phyloP scores from a whole-genome alignment of 345 rosid species.

The Angophora floribunda region DNA sequence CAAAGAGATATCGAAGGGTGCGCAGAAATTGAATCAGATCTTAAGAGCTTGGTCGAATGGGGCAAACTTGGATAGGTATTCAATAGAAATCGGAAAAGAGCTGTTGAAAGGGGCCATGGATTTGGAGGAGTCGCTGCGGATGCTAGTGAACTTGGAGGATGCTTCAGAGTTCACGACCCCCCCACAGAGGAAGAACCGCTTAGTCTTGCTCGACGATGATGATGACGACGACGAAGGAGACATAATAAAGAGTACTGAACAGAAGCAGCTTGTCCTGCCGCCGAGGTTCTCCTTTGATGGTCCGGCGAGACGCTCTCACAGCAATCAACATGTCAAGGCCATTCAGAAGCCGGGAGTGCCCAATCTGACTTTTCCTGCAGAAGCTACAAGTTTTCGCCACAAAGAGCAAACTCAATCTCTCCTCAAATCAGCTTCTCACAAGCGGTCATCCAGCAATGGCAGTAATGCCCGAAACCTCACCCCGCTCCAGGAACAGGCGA shows the following conservation, averaged over 20 bases:
- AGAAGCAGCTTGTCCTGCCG: slow-evolving; percentile 27
- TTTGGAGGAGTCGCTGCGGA: slow-evolving; percentile 70
- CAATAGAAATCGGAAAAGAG: slow-evolving; percentile 68
- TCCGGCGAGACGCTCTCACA: slow-evolving; percentile 13
- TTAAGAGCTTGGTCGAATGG: slow-evolving; percentile 63
- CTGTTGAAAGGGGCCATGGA: slow-evolving; percentile 73
- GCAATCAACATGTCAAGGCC: slow-evolving; percentile 26
- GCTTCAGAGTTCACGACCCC: slow-evolving; percentile 41
- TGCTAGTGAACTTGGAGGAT: slow-evolving; percentile 74
- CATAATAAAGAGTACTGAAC: slow-evolving; percentile 1
- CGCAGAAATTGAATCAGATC: slow-evolving; percentile 67
- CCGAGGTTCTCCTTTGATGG: slow-evolving; percentile 50
- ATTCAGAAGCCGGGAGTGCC: slow-evolving; percentile 38
- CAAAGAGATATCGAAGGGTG: slow-evolving; percentile 70
- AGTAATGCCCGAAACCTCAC: slow-evolving; percentile 1
- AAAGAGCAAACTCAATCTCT: slow-evolving; percentile 5
- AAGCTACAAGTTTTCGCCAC: neutral
- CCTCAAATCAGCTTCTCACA: slow-evolving; percentile 13
- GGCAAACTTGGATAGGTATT: slow-evolving; percentile 47
- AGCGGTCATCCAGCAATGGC: slow-evolving; percentile 19
- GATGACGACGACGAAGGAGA: slow-evolving; percentile 32
- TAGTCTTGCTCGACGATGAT: slow-evolving; percentile 65
- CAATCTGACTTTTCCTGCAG: slow-evolving; percentile 31
- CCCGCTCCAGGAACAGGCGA: slow-evolving; percentile 19
- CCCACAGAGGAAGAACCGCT: slow-evolving; percentile 36